A percentile compares a stretch with the other conserved stretches of the same genome.
Evolutionary conservation across 1,284 basidiomycete species (phyloP).

Genomic region (Gomphus sp.): DNA sequence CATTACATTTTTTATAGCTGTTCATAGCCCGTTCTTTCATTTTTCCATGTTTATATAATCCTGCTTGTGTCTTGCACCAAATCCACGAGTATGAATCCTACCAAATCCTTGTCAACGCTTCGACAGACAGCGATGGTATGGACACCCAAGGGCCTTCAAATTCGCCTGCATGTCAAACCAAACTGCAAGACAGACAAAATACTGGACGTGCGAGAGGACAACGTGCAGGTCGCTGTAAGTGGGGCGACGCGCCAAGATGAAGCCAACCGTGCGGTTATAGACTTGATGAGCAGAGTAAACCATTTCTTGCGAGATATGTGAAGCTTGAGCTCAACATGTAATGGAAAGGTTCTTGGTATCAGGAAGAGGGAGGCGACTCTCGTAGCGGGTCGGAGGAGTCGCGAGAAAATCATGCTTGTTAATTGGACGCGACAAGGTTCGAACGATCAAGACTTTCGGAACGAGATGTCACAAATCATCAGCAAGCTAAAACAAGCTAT

Average conservation of each 20-base stretch:
- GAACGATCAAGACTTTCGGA: not conserved
- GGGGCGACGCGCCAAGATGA: not conserved
- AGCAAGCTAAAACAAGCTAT: not conserved
- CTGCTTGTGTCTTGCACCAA: not conserved
- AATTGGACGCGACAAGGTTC: not conserved
- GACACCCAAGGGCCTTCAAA: not conserved
- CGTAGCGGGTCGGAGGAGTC: constrained; percentile 4
- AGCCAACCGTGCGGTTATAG: constrained; percentile 2
- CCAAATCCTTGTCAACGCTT: not conserved
- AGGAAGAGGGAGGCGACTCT: not conserved
- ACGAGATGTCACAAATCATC: not conserved
- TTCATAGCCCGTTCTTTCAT: too few species aligned
- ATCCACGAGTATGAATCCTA: not conserved
- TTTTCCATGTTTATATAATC: not conserved
- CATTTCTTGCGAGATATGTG: not conserved
- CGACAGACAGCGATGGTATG: not conserved
- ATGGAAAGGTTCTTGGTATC: not conserved
- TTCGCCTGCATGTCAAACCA: constrained; percentile 5
- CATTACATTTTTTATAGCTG: too few species aligned
- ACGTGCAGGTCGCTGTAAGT: not conserved
- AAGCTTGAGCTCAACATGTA: not conserved
- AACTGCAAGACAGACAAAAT: not conserved
- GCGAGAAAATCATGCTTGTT: not conserved
- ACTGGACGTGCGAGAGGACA: not conserved
- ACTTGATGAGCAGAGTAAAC: not conserved